Percentiles rank a stretch among this genome's conserved stretches.
phyloP scores from a whole-genome alignment of 169 alveolate species.

The Amoebophrya sp. region DNA sequence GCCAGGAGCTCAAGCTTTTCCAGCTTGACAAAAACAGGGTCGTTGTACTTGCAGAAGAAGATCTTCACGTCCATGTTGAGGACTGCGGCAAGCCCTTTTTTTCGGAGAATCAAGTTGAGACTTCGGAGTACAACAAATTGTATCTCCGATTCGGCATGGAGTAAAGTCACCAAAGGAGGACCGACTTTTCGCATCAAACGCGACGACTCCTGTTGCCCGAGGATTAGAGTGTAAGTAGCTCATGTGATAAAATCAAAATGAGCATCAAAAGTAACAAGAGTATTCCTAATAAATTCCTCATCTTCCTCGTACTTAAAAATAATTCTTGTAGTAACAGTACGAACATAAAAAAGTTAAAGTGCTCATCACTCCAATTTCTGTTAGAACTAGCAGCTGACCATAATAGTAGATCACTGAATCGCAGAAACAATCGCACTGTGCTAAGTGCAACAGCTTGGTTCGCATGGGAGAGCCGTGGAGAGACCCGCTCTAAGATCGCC shows the following conservation, averaged over 20 bases:
- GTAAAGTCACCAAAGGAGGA: slow-evolving; percentile 89
- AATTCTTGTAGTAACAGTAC: no score
- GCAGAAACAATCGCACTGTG: slow-evolving; percentile 70
- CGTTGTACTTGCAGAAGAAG: slow-evolving; percentile 94
- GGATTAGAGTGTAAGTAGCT: no score
- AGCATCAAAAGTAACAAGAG: no score
- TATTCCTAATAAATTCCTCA: slow-evolving; percentile 51
- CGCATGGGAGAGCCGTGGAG: slow-evolving; percentile 90
- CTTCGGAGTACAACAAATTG: slow-evolving; percentile 92
- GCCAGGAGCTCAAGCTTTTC: slow-evolving; percentile 93
- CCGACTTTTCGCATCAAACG: slow-evolving; percentile 74
- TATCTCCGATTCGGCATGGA: slow-evolving; percentile 93
- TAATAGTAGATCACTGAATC: slow-evolving; percentile 55
- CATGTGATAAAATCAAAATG: no score
- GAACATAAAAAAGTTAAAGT: no score
- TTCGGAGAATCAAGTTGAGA: slow-evolving; percentile 86
- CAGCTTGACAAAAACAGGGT: slow-evolving; percentile 93
- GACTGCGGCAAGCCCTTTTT: slow-evolving; percentile 84
- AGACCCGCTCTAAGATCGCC: slow-evolving; percentile 83
- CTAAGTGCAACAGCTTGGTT: slow-evolving; percentile 96
- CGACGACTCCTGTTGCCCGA: no score
- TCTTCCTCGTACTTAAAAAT: slow-evolving; percentile 58
- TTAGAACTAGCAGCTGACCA: no score
- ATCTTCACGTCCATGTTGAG: slow-evolving; percentile 86
- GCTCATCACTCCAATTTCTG: no score